These are phyloP conservation scores for Paraconiothyrium sp. DNA, from an alignment of 2,329 filamentous ascomycete genomes.

Conservation along the genomic window DNA sequence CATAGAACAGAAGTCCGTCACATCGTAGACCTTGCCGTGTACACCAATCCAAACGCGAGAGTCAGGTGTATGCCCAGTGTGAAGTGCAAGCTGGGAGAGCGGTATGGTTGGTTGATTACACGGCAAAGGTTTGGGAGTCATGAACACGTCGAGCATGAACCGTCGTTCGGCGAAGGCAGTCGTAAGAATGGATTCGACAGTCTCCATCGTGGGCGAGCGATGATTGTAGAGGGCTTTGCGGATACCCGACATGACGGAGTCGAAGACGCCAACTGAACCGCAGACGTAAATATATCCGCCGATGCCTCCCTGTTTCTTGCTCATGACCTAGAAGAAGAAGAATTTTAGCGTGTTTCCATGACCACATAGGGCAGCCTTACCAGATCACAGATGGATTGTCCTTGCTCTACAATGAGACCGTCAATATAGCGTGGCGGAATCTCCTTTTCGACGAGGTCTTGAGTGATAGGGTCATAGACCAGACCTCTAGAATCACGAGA, in stretches of 20 bases:
- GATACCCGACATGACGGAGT: conserved; percentile 66
- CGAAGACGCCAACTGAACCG: conserved; percentile 60
- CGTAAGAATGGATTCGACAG: conserved; percentile 32
- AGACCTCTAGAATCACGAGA: conserved; percentile 62
- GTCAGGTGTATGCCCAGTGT: conserved; percentile 41
- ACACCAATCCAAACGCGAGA: conserved; percentile 79
- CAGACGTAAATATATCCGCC: conserved; percentile 59
- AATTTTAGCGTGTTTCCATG: background rate
- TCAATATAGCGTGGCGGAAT: conserved; percentile 64
- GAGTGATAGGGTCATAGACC: conserved; percentile 53
- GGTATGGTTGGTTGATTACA: conserved; percentile 37
- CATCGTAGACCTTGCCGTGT: conserved; percentile 91
- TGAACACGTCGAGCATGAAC: conserved; percentile 39
- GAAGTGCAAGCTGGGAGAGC: conserved; percentile 33
- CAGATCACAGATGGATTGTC: conserved; percentile 61
- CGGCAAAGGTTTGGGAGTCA: conserved; percentile 37
- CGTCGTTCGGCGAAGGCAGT: conserved; percentile 37
- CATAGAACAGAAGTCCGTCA: conserved; percentile 79
- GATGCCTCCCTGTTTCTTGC: conserved; percentile 24
- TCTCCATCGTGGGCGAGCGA: conserved; percentile 34
- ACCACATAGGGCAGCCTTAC: conserved; percentile 59
- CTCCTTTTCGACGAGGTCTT: conserved; percentile 60
- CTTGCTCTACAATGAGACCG: conserved; percentile 61
- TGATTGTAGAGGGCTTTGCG: conserved; percentile 61
- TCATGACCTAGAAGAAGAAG: conserved; percentile 11